phyloP scores from a whole-genome alignment of 2,329 filamentous ascomycete genomes.

The Paracamarosporium sp. region DNA sequence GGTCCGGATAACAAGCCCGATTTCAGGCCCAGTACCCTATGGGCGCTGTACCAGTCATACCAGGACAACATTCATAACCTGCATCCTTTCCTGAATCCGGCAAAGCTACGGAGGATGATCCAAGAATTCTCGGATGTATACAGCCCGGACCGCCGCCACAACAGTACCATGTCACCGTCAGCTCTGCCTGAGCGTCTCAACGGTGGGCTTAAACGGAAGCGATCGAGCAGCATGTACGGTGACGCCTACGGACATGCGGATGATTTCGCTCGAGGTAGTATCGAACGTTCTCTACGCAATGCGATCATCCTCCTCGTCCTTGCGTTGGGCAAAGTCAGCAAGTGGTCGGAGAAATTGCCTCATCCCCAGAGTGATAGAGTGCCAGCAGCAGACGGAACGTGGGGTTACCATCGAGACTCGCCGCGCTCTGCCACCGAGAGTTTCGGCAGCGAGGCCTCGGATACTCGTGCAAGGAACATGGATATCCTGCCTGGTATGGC shows the following conservation, averaged over 20 bases:
- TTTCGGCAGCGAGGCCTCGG: conserved; percentile 33
- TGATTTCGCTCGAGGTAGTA: conserved; percentile 19
- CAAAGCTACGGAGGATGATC: conserved; percentile 60
- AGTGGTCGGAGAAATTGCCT: conserved; percentile 58
- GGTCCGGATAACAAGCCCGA: conserved; percentile 61
- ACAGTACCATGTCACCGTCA: conserved; percentile 31
- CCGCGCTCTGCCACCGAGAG: conserved; percentile 48
- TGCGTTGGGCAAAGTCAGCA: conserved; percentile 84
- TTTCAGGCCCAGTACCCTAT: conserved; percentile 59
- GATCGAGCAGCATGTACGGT: conserved; percentile 35
- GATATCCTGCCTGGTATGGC: conserved; percentile 88
- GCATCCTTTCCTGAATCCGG: conserved; percentile 68
- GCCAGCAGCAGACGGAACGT: conserved; percentile 20
- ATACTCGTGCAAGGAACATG: conserved; percentile 65
- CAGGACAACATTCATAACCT: conserved; percentile 66
- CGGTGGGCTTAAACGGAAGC: conserved; percentile 43
- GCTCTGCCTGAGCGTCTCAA: conserved; percentile 26
- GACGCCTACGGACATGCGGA: conserved; percentile 28
- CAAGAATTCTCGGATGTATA: conserved; percentile 52
- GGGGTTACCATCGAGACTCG: conserved; percentile 39
- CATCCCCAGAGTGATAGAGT: conserved; percentile 61
- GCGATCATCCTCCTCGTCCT: conserved; percentile 83
- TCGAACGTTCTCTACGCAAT: conserved; percentile 57
- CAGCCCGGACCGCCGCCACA: conserved; percentile 34
- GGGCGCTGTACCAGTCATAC: conserved; percentile 61